Evolutionary conservation across 192 early-diverging fungal genomes (phyloP).

Genomic region (Backusella tuberculispora): DNA sequence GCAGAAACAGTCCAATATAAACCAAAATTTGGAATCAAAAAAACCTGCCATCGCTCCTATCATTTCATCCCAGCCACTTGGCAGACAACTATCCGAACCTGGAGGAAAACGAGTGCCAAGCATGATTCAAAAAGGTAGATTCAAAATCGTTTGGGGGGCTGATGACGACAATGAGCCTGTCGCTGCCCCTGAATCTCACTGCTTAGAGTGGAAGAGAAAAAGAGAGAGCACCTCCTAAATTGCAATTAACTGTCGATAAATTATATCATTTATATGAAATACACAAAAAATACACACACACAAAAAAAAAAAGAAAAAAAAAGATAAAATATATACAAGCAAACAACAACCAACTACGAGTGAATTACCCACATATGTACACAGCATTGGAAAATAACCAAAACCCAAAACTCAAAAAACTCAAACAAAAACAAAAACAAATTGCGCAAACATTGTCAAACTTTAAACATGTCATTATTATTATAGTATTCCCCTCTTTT

Average conservation of each 20-base stretch:
- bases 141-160: slow-evolving; percentile 31
- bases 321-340: background rate
- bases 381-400: background rate
- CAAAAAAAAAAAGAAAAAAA: background rate
- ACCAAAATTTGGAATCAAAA: background rate
- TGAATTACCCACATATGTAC: slow-evolving; percentile 5
- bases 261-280: background rate
- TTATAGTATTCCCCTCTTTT: background rate
- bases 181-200: slow-evolving; percentile 8
- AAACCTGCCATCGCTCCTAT: background rate
- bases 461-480: background rate
- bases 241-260: background rate
- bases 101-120: slow-evolving; percentile 15
- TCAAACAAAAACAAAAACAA: too few species aligned
- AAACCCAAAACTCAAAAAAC: too few species aligned
- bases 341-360: background rate
- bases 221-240: slow-evolving; percentile 7
- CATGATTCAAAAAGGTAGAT: slow-evolving; percentile 35
- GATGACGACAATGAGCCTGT: slow-evolving; percentile 21
- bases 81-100: slow-evolving; percentile 11
- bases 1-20: background rate
- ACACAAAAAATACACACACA: background rate
- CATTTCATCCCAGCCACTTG: slow-evolving; percentile 8
- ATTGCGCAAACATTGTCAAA: background rate
- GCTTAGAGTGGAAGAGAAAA: slow-evolving; percentile 34